Conservation (phyloP, 305 asterid genomes). For the Coffea humblotiana region DNA sequence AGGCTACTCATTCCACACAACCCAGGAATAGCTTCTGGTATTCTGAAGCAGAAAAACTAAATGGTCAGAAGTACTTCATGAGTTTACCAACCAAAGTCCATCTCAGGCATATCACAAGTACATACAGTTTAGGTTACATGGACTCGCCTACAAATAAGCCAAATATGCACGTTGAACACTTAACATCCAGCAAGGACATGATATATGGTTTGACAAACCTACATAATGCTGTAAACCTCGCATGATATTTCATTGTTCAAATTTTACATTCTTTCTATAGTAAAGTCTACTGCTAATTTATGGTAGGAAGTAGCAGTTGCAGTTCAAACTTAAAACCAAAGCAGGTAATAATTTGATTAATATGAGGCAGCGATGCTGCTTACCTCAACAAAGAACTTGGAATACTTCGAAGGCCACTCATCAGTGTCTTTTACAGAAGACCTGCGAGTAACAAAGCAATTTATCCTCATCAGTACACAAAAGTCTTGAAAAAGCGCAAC, state of each 20-base stretch:
- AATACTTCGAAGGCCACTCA: conserved; percentile 98
- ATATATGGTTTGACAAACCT: background rate
- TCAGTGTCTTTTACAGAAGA: conserved; percentile 84
- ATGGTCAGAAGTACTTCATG: background rate
- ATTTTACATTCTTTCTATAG: background rate
- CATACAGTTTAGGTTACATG: background rate
- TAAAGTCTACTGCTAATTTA: background rate
- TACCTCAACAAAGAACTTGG: conserved; percentile 86
- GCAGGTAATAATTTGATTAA: background rate
- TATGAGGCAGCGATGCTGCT: conserved; percentile 25
- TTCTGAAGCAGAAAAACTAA: background rate
- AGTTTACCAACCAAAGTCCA: background rate
- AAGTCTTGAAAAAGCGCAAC: background rate
- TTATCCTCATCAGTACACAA: conserved; percentile 16
- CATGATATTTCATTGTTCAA: background rate
- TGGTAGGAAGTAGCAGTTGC: background rate
- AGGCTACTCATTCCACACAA: background rate
- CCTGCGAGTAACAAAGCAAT: conserved; percentile 41
- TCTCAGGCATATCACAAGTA: background rate
- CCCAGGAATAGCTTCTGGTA: background rate
- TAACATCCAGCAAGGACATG: background rate
- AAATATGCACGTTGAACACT: background rate
- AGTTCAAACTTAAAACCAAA: background rate
- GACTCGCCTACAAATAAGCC: background rate
- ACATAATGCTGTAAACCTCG: background rate